Base-by-base conservation (phyloP, 164 flowering plant species). In the Malania oleifera region DNA sequence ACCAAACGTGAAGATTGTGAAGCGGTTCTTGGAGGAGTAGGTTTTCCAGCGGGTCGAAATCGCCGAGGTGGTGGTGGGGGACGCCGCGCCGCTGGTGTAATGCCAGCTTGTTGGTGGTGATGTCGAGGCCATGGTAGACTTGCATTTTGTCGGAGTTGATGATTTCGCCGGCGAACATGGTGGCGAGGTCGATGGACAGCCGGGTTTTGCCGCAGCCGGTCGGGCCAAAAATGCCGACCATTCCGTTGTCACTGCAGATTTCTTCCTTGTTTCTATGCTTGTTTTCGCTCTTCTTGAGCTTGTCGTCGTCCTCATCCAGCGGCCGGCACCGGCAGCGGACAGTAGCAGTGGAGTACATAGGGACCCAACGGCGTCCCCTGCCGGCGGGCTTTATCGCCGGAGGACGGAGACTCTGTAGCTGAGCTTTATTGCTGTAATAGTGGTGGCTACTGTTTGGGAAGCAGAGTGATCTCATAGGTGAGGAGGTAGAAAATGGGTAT, bases 121-220 rank as follows among this genome's bases (percentile, higher is more conserved):
- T 78, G 61, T 87, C 90, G 28, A 89, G 80, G 24, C 90, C 95
- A 0, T 19, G 54, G 74, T 83, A 85, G 54, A 90, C 59, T 63
- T 89, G 97, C 56, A 90, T 90, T 75, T 90, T 90, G 66, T 90
- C 97, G 65, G 85, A 78, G 84, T 90, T 90, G 65, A 90, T 79
- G 66, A 87, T 66, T 51, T 90, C 95, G 17, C 75, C 27, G 15
- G 74, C 66, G 61, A 80, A 68, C 40, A 61, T 74, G 17, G 79
- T 62, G 53, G 83, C 88, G 10, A 90, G 67, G 58, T 87, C 92
- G 57, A 90, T 43, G 17, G 95, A 83, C 18, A 90, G 82, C 1
- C 73, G 55, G 23, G 95, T 76, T 40, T 90, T 90, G 1, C 97
- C 97, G 59, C 80, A 31, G 18, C 97, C 97, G 18, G 97, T 90